Evolutionary conservation across 1,139 yeast genomes (phyloP).

Genomic region (Debaryomyces fabryi): DNA sequence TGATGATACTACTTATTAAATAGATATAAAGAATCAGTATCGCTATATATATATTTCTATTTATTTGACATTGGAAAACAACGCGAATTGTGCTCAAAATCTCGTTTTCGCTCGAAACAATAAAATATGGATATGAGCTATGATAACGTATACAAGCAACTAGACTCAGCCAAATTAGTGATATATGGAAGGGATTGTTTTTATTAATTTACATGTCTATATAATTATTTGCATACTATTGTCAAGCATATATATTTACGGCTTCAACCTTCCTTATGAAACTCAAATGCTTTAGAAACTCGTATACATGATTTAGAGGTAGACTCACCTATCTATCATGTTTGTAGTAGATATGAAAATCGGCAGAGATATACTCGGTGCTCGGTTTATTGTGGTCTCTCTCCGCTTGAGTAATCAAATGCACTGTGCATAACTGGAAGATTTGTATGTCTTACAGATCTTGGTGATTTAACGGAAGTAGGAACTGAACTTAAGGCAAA

Average conservation of each 20-base stretch:
- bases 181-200: background rate
- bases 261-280: background rate
- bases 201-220: background rate
- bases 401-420: background rate
- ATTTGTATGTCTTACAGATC: background rate
- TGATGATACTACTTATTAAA: background rate
- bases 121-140: constrained; percentile 1
- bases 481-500: background rate
- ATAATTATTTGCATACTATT: background rate
- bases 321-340: background rate
- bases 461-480: background rate
- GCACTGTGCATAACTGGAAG: background rate
- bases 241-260: background rate
- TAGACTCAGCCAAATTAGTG: background rate
- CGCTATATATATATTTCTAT: background rate
- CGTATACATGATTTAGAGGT: background rate
- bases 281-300: background rate
- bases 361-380: background rate
- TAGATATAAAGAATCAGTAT: background rate
- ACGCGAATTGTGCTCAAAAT: constrained; percentile 8
- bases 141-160: background rate
- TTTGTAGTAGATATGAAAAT: background rate
- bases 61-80: background rate
- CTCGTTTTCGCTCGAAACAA: background rate
- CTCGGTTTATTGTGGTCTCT: background rate